These are phyloP conservation scores for Cutaneotrichosporon sp. DNA, from an alignment of 1,284 basidiomycete species.

Conservation along the genomic window DNA sequence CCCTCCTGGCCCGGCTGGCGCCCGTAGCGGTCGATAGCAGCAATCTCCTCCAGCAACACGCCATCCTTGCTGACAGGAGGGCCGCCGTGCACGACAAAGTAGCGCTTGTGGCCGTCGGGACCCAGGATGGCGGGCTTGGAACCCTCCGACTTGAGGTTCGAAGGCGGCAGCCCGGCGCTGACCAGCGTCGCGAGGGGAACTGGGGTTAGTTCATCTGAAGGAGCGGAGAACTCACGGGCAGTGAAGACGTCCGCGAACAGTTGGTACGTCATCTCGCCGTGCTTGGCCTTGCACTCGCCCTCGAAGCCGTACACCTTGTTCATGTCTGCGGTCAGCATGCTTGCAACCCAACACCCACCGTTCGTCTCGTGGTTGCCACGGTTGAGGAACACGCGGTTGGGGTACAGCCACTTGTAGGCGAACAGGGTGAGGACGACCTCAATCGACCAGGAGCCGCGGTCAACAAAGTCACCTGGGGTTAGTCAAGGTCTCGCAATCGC, in stretches of 20 bases:
- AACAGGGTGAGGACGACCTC: slow-evolving; percentile 94
- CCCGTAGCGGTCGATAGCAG: slow-evolving; percentile 81
- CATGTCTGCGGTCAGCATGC: slow-evolving; percentile 61
- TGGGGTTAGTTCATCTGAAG: slow-evolving; percentile 46
- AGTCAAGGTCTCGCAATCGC: not conserved
- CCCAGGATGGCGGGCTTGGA: slow-evolving; percentile 66
- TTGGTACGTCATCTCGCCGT: slow-evolving; percentile 85
- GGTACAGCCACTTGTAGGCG: slow-evolving; percentile 96
- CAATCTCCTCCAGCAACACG: slow-evolving; percentile 89
- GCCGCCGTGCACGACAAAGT: slow-evolving; percentile 95
- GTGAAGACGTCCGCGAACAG: slow-evolving; percentile 92
- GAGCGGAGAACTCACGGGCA: slow-evolving; percentile 61
- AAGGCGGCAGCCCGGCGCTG: slow-evolving; percentile 67
- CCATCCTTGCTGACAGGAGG: slow-evolving; percentile 87
- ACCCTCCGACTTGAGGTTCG: slow-evolving; percentile 50
- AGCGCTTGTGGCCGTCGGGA: slow-evolving; percentile 80
- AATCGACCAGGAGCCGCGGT: slow-evolving; percentile 93
- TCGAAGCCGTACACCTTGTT: slow-evolving; percentile 88
- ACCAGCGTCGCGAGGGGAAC: slow-evolving; percentile 90
- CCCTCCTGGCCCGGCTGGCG: slow-evolving; percentile 93
- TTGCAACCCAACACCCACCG: slow-evolving; percentile 27
- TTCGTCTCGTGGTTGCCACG: slow-evolving; percentile 96
- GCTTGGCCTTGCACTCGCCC: slow-evolving; percentile 94
- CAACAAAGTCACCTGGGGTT: slow-evolving; percentile 72
- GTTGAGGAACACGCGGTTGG: slow-evolving; percentile 82